These are phyloP conservation scores for Yarrowia galli DNA, from an alignment of 1,139 yeast species.

Conservation along the genomic window DNA sequence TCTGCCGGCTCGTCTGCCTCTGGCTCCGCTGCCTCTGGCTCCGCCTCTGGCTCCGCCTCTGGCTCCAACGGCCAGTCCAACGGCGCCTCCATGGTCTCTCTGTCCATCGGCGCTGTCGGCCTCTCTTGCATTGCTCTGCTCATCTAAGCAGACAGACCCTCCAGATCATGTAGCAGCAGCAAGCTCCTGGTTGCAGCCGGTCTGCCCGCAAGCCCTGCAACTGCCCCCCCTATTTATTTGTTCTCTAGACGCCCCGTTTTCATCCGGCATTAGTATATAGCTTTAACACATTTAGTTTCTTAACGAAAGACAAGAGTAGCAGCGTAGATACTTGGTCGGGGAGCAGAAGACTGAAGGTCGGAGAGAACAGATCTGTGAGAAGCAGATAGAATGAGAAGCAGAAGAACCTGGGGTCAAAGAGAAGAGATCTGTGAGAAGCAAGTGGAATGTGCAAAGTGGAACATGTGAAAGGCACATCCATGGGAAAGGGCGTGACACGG, in stretches of 20 bases:
- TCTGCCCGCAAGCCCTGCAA: slow-evolving; percentile 20
- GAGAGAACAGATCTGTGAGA: too few species aligned
- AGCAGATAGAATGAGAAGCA: too few species aligned
- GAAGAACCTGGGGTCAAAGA: background rate
- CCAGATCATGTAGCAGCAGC: slow-evolving; percentile 24
- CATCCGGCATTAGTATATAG: slow-evolving; percentile 30
- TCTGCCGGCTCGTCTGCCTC: slow-evolving; percentile 8
- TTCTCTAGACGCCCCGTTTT: slow-evolving; percentile 14
- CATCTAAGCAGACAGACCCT: slow-evolving; percentile 30
- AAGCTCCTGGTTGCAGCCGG: slow-evolving; percentile 31
- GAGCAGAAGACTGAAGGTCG: background rate
- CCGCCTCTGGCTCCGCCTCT: slow-evolving; percentile 20
- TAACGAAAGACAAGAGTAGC: background rate
- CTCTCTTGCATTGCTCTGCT: slow-evolving; percentile 26
- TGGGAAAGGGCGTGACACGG: too few species aligned
- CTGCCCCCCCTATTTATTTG: slow-evolving; percentile 18
- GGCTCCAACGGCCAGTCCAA: slow-evolving; percentile 17
- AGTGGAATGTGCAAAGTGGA: too few species aligned
- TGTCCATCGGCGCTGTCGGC: slow-evolving; percentile 30
- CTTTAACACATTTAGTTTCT: slow-evolving; percentile 28
- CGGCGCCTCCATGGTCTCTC: slow-evolving; percentile 34
- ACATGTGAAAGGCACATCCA: too few species aligned
- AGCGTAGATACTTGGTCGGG: background rate
- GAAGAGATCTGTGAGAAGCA: too few species aligned
- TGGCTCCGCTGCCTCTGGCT: slow-evolving; percentile 9